Evolutionary conservation across 208 protist species (phyloP).

Genomic region (Trypanosoma theileri): DNA sequence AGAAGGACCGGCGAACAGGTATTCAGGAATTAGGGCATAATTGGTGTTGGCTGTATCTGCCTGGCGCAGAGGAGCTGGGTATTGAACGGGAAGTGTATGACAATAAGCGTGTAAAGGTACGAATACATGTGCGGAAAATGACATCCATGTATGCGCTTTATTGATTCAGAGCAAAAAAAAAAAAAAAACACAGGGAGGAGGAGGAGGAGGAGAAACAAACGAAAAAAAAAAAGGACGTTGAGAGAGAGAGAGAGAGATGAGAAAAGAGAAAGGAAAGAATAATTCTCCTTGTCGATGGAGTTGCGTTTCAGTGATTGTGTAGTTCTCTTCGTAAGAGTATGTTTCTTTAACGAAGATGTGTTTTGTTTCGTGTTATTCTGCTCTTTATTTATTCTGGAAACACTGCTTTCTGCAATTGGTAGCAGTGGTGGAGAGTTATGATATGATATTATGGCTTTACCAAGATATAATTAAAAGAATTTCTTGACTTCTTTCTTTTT

Average conservation of each 20-base stretch:
- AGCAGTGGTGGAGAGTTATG: too few relatives aligned
- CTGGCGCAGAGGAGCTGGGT: constrained; percentile 86
- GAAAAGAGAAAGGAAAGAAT: neutral
- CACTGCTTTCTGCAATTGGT: too few relatives aligned
- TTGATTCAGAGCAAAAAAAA: too few relatives aligned
- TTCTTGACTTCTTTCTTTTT: too few relatives aligned
- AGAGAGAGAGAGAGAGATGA: neutral
- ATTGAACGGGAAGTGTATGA: constrained; percentile 92
- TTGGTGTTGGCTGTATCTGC: constrained; percentile 93
- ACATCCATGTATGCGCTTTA: constrained; percentile 72
- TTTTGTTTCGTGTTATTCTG: neutral
- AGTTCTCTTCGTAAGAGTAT: constrained; percentile 1
- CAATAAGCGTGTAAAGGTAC: constrained; percentile 92
- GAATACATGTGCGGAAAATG: constrained; percentile 90
- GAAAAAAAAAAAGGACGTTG: neutral
- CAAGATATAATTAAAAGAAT: too few relatives aligned
- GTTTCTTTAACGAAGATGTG: neutral
- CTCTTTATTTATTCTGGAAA: too few relatives aligned
- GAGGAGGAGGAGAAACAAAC: neutral
- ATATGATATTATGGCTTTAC: too few relatives aligned
- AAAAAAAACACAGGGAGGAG: neutral
- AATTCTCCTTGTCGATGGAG: neutral
- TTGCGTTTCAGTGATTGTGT: neutral
- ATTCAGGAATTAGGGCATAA: constrained; percentile 92
- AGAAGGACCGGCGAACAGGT: constrained; percentile 86